Base-by-base conservation (phyloP, 768 basidiomycete species). In the Tylopilus rubrobrunneus region DNA sequence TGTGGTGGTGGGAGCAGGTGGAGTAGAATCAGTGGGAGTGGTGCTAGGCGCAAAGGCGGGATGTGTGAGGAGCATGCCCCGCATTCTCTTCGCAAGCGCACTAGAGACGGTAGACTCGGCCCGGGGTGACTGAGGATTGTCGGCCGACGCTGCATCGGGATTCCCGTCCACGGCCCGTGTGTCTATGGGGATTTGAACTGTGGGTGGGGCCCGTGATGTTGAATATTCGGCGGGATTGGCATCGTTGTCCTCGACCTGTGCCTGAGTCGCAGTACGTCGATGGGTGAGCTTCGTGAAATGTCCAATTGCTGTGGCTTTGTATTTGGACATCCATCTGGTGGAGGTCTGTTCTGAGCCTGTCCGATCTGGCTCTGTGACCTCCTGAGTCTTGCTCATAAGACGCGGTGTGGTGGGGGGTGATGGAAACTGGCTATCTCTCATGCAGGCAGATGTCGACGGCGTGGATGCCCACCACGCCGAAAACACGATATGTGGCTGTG, bases 11-110 rank as follows among this genome's bases (percentile, higher is more conserved):
- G 55, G 34, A 27, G 47, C 43, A 48, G 60, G 33, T 1, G 53
- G 53, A 37, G 63, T 31, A 31, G 31, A 31, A 31, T 3, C 31
- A 41, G 63, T 34, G 36, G 66, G 46, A 42, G 52, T 55, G 28
- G 53, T 60, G 52, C 25, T 63, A 47, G 56, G 60, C 53, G 57
- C 57, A 58, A 56, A 56, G 40, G 56, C 63, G 37, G 78, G 79
- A 1, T 82, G 64, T 3, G 74, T 65, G 48, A 77, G 67, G 37
- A 85, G 69, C n/a, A 85, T 64, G 11, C 72, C 68, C 60, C 82
- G 83, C 41, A 85, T 78, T 52, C 68, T 77, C 49, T 73, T 71
- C 6, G 81, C 80, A 19, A 86, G 72, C 1, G 74, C 74, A 31
- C 65, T 63, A 0, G 56, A 41, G 15, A 5, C 3, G 10, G 8